Conservation (phyloP, 148 eudicot species). For the Mesembryanthemum crystallinum region DNA sequence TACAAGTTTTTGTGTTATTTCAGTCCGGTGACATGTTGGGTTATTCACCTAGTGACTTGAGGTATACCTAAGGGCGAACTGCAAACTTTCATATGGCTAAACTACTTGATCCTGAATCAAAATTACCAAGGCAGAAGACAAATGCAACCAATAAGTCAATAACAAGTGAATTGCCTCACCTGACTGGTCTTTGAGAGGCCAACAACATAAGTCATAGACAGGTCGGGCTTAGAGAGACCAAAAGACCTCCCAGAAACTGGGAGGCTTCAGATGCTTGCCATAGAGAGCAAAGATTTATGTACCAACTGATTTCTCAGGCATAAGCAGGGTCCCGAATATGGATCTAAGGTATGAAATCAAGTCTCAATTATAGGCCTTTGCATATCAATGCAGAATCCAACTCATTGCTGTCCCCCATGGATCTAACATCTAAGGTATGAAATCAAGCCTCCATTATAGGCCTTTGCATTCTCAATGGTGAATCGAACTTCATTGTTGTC, state of each 20-base stretch:
- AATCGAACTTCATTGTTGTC: constrained; percentile 69
- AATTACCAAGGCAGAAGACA: neutral
- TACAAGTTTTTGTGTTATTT: no score
- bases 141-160: neutral
- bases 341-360: no score
- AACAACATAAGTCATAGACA: constrained; percentile 57
- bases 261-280: constrained; percentile 78
- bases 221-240: constrained; percentile 70
- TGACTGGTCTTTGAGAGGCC: constrained; percentile 51
- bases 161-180: constrained; percentile 27
- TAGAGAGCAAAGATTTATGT: constrained; percentile 86
- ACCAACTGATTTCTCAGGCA: constrained; percentile 73
- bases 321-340: constrained; percentile 84
- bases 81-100: no score
- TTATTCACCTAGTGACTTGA: no score
- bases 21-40: no score
- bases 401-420: no score
- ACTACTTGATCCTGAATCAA: neutral
- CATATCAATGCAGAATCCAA: no score
- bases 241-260: constrained; percentile 63
- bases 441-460: constrained; percentile 68
- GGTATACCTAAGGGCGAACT: no score
- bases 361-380: no score
- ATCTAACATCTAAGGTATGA: no score
- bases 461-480: constrained; percentile 70